These are phyloP conservation scores for Lodderomyces theae DNA, from an alignment of 1,139 yeast genomes.

Conservation along the genomic window DNA sequence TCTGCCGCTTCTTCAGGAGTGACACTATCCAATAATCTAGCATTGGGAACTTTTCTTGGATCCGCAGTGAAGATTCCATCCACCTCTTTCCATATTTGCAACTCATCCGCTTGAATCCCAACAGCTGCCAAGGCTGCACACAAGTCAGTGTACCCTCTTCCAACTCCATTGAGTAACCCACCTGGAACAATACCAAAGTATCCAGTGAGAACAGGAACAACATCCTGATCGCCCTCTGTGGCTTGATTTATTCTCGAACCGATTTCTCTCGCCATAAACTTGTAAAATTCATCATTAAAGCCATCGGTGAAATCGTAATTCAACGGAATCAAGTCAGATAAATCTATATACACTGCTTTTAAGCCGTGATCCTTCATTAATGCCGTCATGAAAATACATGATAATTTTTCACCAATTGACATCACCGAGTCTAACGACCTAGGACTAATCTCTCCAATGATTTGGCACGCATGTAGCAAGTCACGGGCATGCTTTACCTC, in stretches of 20 bases:
- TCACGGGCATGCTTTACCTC: conserved; percentile 71
- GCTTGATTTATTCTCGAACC: conserved; percentile 47
- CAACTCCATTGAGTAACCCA: conserved; percentile 86
- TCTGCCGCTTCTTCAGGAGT: conserved; percentile 99
- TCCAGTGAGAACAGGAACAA: conserved; percentile 92
- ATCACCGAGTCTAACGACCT: conserved; percentile 86
- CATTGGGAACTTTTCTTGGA: conserved; percentile 91
- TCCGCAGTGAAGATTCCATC: conserved; percentile 99
- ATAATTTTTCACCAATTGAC: conserved; percentile 91
- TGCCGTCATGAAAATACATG: conserved; percentile 85
- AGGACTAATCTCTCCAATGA: conserved; percentile 88
- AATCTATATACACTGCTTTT: conserved; percentile 73
- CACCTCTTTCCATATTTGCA: conserved; percentile 98
- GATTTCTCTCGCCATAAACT: conserved; percentile 56
- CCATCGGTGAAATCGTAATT: conserved; percentile 53
- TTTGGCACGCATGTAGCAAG: conserved; percentile 78
- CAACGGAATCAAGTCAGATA: conserved; percentile 66
- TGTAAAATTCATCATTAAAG: conserved; percentile 69
- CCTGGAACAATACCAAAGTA: conserved; percentile 95
- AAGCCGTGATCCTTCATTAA: conserved; percentile 79
- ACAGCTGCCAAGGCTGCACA: conserved; percentile 97
- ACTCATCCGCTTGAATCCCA: conserved; percentile 85
- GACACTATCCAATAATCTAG: conserved; percentile 78
- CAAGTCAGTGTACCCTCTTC: conserved; percentile 95
- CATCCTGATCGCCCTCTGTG: conserved; percentile 37